Evolutionary conservation across 148 eudicot genomes (phyloP).

Genomic region (Amaranthus cruentus): DNA sequence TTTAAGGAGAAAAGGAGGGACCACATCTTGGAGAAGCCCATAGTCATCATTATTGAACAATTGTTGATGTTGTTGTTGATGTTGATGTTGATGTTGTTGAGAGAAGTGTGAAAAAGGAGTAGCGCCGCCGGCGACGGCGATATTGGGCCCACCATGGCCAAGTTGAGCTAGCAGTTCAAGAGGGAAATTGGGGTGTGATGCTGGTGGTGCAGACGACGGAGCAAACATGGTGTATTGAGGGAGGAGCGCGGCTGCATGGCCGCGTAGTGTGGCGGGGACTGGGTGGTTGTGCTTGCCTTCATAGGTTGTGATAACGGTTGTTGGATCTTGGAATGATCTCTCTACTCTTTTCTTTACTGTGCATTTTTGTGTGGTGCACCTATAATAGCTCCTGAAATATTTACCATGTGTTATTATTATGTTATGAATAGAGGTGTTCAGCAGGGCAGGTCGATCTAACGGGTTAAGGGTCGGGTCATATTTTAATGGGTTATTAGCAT

Average conservation of each 20-base stretch:
- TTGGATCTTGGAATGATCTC: conserved; percentile 49
- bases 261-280: conserved; percentile 69
- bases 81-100: conserved; percentile 28
- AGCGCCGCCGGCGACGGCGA: not conserved
- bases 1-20: conserved; percentile 61
- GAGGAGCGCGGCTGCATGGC: conserved; percentile 43
- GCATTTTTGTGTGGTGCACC: conserved; percentile 59
- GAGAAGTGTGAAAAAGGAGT: conserved; percentile 14
- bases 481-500: too few species aligned
- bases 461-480: too few species aligned
- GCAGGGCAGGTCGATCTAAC: too few species aligned
- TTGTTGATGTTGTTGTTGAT: conserved; percentile 14
- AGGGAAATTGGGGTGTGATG: conserved; percentile 23
- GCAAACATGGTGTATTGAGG: conserved; percentile 41
- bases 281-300: conserved; percentile 63
- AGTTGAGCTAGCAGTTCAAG: conserved; percentile 34
- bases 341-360: conserved; percentile 58
- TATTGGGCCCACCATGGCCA: conserved; percentile 20
- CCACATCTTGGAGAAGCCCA: conserved; percentile 83
- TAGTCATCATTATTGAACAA: conserved; percentile 35
- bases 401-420: not conserved
- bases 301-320: conserved; percentile 50
- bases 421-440: too few species aligned
- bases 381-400: conserved; percentile 44
- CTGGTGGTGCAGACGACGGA: conserved; percentile 15